These are phyloP conservation scores for Clathrospora elynae DNA, from an alignment of 2,329 filamentous ascomycete genomes.

Conservation along the genomic window DNA sequence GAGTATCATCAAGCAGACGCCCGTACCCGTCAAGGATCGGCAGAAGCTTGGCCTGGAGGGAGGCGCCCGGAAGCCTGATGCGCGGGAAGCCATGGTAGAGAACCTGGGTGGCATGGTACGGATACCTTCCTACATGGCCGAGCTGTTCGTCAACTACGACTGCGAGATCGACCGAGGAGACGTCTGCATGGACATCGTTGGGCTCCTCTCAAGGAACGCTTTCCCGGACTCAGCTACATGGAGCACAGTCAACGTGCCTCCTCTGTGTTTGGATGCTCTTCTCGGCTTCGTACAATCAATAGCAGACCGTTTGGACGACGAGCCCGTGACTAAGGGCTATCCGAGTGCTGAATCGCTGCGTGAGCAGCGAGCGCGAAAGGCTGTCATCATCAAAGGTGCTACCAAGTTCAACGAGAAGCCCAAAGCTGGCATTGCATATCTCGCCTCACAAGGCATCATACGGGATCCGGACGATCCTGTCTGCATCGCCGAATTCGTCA, in stretches of 20 bases:
- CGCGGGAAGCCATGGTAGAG: constrained; percentile 97
- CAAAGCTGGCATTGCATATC: constrained; percentile 83
- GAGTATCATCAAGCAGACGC: constrained; percentile 78
- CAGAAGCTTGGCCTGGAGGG: constrained; percentile 93
- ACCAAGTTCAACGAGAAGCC: constrained; percentile 95
- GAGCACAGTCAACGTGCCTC: constrained; percentile 98
- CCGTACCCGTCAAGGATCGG: constrained; percentile 86
- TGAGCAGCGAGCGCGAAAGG: constrained; percentile 78
- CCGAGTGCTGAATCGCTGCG: constrained; percentile 69
- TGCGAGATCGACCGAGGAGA: constrained; percentile 91
- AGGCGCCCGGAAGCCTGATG: constrained; percentile 88
- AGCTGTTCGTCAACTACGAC: constrained; percentile 97
- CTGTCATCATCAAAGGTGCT: constrained; percentile 83
- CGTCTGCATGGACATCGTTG: constrained; percentile 93
- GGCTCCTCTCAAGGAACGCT: constrained; percentile 88
- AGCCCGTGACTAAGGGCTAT: constrained; percentile 66
- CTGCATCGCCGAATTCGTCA: constrained; percentile 84
- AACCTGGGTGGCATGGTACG: constrained; percentile 88
- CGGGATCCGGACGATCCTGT: constrained; percentile 72
- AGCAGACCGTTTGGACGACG: constrained; percentile 79
- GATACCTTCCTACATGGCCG: constrained; percentile 92
- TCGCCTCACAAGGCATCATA: constrained; percentile 86
- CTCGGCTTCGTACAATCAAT: constrained; percentile 91
- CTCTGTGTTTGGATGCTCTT: constrained; percentile 88
- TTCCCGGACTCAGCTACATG: constrained; percentile 97